These are phyloP conservation scores for Mycena vitilis DNA, from an alignment of 768 basidiomycete genomes.

Conservation along the genomic window DNA sequence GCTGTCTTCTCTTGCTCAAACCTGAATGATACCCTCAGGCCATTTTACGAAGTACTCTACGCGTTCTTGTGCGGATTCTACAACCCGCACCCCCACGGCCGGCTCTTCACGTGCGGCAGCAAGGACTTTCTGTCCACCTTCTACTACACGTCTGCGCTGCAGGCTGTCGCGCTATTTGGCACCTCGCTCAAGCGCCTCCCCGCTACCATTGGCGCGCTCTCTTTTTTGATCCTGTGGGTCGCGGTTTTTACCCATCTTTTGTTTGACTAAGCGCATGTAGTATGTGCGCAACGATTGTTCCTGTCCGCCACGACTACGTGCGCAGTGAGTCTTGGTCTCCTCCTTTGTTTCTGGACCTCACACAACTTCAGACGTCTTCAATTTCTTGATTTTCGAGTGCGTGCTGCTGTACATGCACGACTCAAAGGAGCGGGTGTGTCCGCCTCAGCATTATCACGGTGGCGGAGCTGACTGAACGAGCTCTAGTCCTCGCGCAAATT, in stretches of 20 bases:
- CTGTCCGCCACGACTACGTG: constrained; percentile 5
- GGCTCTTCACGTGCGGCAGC: constrained; percentile 54
- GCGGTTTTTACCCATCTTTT: neutral
- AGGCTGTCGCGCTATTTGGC: constrained; percentile 25
- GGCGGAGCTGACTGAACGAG: neutral
- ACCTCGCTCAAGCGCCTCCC: constrained; percentile 54
- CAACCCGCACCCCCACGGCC: constrained; percentile 43
- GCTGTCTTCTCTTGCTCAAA: neutral
- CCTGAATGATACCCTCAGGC: constrained; percentile 33
- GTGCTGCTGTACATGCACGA: constrained; percentile 67
- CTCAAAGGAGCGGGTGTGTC: constrained; percentile 51
- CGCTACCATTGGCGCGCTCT: constrained; percentile 51
- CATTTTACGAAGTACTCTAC: constrained; percentile 45
- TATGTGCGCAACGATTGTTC: constrained; percentile 28
- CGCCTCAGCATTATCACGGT: neutral
- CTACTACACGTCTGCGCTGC: constrained; percentile 52
- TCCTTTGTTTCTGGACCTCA: neutral
- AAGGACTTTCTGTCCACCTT: constrained; percentile 58
- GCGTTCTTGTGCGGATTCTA: constrained; percentile 41
- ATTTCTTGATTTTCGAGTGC: constrained; percentile 65
- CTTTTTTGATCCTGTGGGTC: constrained; percentile 53
- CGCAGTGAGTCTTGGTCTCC: neutral
- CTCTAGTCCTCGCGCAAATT: constrained; percentile 55
- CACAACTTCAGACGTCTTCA: constrained; percentile 49
- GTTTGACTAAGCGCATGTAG: neutral